Evolutionary conservation across 148 eudicot genomes (phyloP).

Genomic region (Amaranthus cruentus): DNA sequence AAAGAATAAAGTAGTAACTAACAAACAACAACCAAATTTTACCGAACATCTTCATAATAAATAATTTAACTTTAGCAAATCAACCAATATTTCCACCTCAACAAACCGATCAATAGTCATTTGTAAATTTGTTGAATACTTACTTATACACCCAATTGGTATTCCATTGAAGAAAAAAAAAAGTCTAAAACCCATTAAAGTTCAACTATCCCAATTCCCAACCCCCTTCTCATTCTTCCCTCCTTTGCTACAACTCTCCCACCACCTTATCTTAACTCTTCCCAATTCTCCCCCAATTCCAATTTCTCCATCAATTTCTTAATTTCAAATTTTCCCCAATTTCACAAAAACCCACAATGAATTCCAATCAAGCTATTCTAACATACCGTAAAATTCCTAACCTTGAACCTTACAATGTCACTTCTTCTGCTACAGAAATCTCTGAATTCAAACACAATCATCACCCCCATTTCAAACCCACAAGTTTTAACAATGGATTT

Average conservation of each 20-base stretch:
- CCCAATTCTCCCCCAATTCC: not conserved
- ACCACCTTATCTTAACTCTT: slow-evolving; percentile 12
- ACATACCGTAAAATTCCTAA: slow-evolving; percentile 38
- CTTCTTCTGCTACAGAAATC: slow-evolving; percentile 15
- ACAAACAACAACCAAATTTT: too few species aligned
- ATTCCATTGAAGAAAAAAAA: too few species aligned
- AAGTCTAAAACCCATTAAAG: too few species aligned
- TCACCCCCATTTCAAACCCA: slow-evolving; percentile 1
- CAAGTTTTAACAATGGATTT: slow-evolving; percentile 19
- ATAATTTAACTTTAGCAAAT: too few species aligned
- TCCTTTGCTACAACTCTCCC: not conserved
- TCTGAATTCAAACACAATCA: slow-evolving; percentile 15
- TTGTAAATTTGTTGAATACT: too few species aligned
- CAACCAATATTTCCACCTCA: too few species aligned
- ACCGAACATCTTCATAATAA: too few species aligned
- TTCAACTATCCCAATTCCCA: not conserved
- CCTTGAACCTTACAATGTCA: slow-evolving; percentile 30
- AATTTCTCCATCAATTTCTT: not conserved
- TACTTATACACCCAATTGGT: too few species aligned
- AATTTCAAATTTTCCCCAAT: not conserved
- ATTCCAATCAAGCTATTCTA: slow-evolving; percentile 17
- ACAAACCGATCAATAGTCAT: too few species aligned
- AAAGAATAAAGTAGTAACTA: too few species aligned
- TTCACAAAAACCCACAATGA: slow-evolving; percentile 4
- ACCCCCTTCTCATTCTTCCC: not conserved